Percentiles rank a stretch among this genome's conserved stretches.
Conservation (phyloP, 495 filamentous ascomycete genomes). For the Collariella sp. region DNA sequence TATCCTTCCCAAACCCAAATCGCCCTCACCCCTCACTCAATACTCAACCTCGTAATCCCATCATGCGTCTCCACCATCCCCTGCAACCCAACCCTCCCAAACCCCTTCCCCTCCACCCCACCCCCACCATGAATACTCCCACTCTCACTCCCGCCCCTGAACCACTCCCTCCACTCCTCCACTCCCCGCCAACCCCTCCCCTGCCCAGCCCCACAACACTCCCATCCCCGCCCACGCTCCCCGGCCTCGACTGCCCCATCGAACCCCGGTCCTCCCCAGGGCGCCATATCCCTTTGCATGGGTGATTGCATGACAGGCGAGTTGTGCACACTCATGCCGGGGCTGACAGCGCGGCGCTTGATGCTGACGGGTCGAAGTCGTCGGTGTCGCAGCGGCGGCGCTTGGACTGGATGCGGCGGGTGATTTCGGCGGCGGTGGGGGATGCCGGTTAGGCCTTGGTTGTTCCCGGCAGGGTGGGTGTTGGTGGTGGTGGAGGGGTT, state of each 20-base stretch:
- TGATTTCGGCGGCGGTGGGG: constrained; percentile 57
- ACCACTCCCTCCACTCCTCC: constrained; percentile 19
- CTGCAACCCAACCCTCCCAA: constrained; percentile 67
- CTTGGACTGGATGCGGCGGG: constrained; percentile 60
- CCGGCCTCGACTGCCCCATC: constrained; percentile 34
- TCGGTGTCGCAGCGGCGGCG: constrained; percentile 65
- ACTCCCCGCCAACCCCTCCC: constrained; percentile 21
- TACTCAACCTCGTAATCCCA: constrained; percentile 92
- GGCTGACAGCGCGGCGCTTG: constrained; percentile 89
- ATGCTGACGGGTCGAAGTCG: constrained; percentile 80
- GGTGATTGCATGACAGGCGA: constrained; percentile 83
- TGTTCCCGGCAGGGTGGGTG: constrained; percentile 3
- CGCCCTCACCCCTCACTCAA: constrained; percentile 16
- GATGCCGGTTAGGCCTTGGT: constrained; percentile 17
- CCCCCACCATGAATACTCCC: not conserved
- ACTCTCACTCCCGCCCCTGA: constrained; percentile 5
- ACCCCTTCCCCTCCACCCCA: not conserved
- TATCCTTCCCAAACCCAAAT: not conserved
- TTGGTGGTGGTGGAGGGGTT: constrained; percentile 11
- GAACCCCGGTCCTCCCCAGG: constrained; percentile 48
- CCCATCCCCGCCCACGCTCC: constrained; percentile 46
- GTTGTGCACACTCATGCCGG: constrained; percentile 84
- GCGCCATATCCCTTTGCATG: constrained; percentile 55
- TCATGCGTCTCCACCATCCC: constrained; percentile 95
- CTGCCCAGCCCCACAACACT: not conserved